A percentile compares a stretch with the other conserved stretches of the same genome.
phyloP scores from a whole-genome alignment of 805 yeast genomes.

The Suhomyces prunicola region DNA sequence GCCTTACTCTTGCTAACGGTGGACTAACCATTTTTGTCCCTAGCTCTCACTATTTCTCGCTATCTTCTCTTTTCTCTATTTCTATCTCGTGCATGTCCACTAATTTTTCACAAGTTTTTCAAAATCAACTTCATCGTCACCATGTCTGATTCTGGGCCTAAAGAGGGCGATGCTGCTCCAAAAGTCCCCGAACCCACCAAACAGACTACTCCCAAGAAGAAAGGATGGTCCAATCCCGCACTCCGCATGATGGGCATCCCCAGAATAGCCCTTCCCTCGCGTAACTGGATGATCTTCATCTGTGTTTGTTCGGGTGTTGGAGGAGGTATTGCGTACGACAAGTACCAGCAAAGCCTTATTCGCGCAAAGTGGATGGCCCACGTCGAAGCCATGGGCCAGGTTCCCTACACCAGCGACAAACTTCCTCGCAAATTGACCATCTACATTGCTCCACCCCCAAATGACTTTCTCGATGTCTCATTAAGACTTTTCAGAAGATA shows the following conservation, averaged over 20 bases:
- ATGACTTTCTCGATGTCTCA: slow-evolving; percentile 77
- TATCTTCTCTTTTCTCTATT: background rate
- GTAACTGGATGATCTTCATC: slow-evolving; percentile 94
- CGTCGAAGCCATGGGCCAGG: slow-evolving; percentile 54
- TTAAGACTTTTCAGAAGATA: slow-evolving; percentile 70
- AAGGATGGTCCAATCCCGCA: slow-evolving; percentile 71
- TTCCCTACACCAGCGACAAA: slow-evolving; percentile 41
- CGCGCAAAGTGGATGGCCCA: slow-evolving; percentile 61
- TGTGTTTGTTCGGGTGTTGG: slow-evolving; percentile 58
- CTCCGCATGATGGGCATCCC: slow-evolving; percentile 83
- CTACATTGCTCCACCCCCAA: slow-evolving; percentile 95
- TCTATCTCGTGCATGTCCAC: background rate
- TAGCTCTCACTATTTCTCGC: background rate
- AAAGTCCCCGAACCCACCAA: background rate
- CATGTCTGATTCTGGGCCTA: background rate
- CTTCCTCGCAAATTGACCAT: slow-evolving; percentile 75
- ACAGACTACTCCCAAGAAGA: slow-evolving; percentile 14
- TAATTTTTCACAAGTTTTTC: background rate
- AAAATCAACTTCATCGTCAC: background rate
- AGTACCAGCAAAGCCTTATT: slow-evolving; percentile 62
- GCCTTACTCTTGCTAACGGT: too few relatives aligned
- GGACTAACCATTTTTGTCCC: background rate
- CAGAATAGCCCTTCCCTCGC: slow-evolving; percentile 71
- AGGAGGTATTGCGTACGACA: slow-evolving; percentile 81
- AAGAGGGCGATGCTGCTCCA: background rate